A percentile compares a stretch with the other conserved stretches of the same genome.
Conservation (phyloP, 495 filamentous ascomycete species). For the Hyphodiscus hymeniophilus region DNA sequence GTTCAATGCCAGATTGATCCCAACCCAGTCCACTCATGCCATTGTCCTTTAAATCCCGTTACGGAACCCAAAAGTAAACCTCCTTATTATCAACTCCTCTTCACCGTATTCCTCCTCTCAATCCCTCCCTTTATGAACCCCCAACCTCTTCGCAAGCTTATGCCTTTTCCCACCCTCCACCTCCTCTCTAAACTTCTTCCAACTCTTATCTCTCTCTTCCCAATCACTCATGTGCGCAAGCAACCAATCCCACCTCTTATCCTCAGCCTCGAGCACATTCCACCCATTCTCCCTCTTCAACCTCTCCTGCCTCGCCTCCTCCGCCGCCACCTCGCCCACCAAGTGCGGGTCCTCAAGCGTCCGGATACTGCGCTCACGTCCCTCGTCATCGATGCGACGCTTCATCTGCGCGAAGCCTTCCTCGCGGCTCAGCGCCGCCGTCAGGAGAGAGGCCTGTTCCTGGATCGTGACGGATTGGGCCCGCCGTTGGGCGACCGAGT, state of each 20-base stretch:
- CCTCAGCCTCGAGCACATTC: conserved; percentile 34
- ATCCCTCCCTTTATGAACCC: too few species aligned
- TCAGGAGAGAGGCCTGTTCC: conserved; percentile 7
- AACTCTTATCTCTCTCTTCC: conserved; percentile 38
- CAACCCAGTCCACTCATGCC: too few species aligned
- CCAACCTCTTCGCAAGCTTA: too few species aligned
- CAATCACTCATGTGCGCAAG: conserved; percentile 38
- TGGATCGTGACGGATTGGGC: conserved; percentile 15
- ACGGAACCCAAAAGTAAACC: too few species aligned
- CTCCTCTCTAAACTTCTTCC: conserved; percentile 32
- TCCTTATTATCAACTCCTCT: too few species aligned
- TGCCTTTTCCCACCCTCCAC: too few species aligned
- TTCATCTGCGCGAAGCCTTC: conserved; percentile 34
- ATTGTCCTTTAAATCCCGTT: too few species aligned
- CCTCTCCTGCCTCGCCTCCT: conserved; percentile 33
- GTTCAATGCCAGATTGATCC: too few species aligned
- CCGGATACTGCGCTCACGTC: conserved; percentile 26
- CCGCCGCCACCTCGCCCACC: conserved; percentile 43
- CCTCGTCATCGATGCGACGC: conserved; percentile 26
- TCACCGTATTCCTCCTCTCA: too few species aligned
- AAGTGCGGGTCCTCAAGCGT: conserved; percentile 45
- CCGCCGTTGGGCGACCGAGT: conserved; percentile 38
- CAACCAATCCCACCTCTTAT: conserved; percentile 42
- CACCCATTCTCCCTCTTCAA: conserved; percentile 31
- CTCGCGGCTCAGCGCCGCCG: conserved; percentile 15